A percentile compares a stretch with the other conserved stretches of the same genome.
These are phyloP conservation scores for Phytophthora cryptogea DNA, from an alignment of 352 stramenopile species.

Conservation along the genomic window DNA sequence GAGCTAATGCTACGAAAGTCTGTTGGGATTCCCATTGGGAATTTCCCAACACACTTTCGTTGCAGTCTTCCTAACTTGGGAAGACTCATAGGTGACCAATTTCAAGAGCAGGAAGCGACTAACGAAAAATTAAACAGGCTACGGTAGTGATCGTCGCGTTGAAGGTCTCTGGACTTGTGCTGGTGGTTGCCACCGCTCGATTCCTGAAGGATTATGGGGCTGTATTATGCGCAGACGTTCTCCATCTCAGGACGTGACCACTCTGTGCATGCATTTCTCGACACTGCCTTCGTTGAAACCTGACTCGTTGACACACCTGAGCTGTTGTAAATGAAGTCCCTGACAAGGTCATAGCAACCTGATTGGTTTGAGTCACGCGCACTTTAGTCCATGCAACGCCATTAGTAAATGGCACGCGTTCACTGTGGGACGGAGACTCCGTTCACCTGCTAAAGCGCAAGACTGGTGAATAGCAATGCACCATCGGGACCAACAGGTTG, in stretches of 20 bases:
- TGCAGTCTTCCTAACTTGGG: no score
- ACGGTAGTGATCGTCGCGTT: no score
- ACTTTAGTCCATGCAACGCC: constrained; percentile 26
- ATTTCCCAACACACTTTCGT: no score
- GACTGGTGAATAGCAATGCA: constrained; percentile 39
- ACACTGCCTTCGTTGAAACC: background rate
- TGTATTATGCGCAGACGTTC: constrained; percentile 18
- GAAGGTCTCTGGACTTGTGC: no score
- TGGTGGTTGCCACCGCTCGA: constrained; percentile 17
- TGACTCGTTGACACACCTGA: constrained; percentile 15
- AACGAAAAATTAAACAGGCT: no score
- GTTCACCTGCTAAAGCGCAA: constrained; percentile 28
- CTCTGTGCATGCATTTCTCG: constrained; percentile 21
- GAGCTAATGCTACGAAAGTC: no score
- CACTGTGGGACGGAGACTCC: constrained; percentile 25
- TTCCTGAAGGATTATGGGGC: constrained; percentile 24
- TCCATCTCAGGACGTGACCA: constrained; percentile 18
- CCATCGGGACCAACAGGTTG: constrained; percentile 16
- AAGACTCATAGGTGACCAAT: no score
- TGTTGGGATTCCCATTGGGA: no score
- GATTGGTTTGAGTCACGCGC: constrained; percentile 33
- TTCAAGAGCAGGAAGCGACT: no score
- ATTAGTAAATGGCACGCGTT: constrained; percentile 39
- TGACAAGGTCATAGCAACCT: constrained; percentile 14
- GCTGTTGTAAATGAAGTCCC: constrained; percentile 10